Evolutionary conservation across 768 basidiomycete genomes (phyloP), one percentile per base, ranked within the genome.

Genomic region (Mrakia frigida): DNA sequence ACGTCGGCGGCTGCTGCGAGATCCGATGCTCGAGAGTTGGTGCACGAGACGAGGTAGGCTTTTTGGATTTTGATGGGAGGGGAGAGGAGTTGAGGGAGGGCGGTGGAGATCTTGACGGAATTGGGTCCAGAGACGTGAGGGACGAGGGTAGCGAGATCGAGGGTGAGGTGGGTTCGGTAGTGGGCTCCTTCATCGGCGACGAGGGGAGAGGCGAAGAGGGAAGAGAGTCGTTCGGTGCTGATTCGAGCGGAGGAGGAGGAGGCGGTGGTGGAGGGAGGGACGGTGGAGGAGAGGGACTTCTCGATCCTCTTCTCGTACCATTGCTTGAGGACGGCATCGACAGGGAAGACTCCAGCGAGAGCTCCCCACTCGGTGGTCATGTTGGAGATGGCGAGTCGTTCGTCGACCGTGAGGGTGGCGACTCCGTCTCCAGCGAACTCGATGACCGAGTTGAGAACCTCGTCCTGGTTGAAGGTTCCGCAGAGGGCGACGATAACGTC

Each of bases 301-400:
- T 86, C 86, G 78, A 96, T 83, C 18, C 88, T 85, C 6, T 85
- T 84, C 61, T 92, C 91, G 82, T 98, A 99, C 95, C 95, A 99
- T 37, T 88, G 83, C 50, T 94, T 81, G 28, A 94, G 87, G 13
- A 88, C 89, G 28, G 89, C 86, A 81, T 99, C 97, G 7, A 93
- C 90, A 0, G 96, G 95, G 86, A 99, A 98, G 10, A 97, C 89
- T 43, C 97, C 97, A 11, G 89, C 94, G 2, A 99, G 88, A 3
- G 97, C 97, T 61, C 97, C 97, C 97, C 97, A 99, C 84, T 99
- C 97, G 41, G 97, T 98, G 7, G 97, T 98, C 97, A 98, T 99
- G 83, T 99, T 98, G n/a, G 94, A 87, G 79, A 98, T 98, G 0
- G 96, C 95, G 65, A 99, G 87, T 59, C 97, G 89, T 80, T 98